A percentile compares a stretch with the other conserved stretches of the same genome.
These are phyloP conservation scores for Zoysia pacifica DNA, from an alignment of 176 grass and related monocot genomes.

Conservation along the genomic window DNA sequence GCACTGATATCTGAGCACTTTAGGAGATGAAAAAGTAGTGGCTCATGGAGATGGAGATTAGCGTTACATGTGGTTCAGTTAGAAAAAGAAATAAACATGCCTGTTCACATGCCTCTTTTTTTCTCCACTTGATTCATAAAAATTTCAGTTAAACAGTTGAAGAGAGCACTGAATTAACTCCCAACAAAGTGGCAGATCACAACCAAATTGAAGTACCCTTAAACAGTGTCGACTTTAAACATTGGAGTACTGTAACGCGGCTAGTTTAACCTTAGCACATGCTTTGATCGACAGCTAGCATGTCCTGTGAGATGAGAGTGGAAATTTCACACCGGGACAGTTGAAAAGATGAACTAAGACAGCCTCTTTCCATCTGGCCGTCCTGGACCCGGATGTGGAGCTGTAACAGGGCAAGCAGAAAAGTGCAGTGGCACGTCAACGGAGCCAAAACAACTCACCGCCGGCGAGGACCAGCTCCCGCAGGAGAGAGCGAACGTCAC, in stretches of 20 bases:
- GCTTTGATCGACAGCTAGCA: not conserved
- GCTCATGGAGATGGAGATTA: not conserved
- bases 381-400: not conserved
- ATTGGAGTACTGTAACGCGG: not conserved
- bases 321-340: not conserved
- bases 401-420: not conserved
- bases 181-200: not conserved
- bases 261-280: slow-evolving; percentile 16
- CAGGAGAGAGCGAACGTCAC: slow-evolving; percentile 75
- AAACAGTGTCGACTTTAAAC: slow-evolving; percentile 12
- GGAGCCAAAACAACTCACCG: slow-evolving; percentile 45
- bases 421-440: not conserved
- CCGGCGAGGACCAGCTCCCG: slow-evolving; percentile 86
- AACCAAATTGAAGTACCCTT: not conserved
- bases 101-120: no score
- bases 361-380: not conserved
- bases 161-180: not conserved
- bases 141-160: not conserved
- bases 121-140: not conserved
- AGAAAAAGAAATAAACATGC: no score
- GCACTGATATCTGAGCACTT: no score
- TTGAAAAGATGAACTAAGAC: slow-evolving; percentile 14
- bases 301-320: not conserved
- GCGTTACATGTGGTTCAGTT: not conserved
- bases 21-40: not conserved